These are phyloP conservation scores for Backusella mclennaniae DNA, from an alignment of 192 early-diverging fungal genomes.

Conservation along the genomic window DNA sequence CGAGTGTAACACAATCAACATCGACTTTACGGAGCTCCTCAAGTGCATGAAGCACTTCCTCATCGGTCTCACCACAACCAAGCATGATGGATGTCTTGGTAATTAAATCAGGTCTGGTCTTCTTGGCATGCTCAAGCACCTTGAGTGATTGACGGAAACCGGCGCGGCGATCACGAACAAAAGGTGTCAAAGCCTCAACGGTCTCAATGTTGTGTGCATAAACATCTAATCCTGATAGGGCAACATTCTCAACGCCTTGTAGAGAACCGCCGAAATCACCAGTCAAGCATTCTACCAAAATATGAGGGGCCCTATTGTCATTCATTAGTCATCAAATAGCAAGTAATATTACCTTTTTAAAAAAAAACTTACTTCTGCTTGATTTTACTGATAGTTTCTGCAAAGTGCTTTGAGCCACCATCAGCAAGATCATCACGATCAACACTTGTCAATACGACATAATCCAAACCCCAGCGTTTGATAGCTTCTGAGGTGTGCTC, in stretches of 20 bases:
- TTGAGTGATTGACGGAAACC: conserved; percentile 89
- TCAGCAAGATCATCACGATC: conserved; percentile 95
- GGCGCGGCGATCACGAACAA: conserved; percentile 91
- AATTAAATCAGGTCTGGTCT: conserved; percentile 71
- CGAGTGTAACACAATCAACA: conserved; percentile 94
- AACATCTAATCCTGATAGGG: conserved; percentile 90
- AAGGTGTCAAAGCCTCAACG: conserved; percentile 84
- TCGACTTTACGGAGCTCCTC: conserved; percentile 76
- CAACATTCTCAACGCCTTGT: conserved; percentile 77
- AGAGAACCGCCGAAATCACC: conserved; percentile 89
- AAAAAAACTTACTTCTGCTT: conserved; percentile 67
- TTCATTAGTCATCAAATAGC: background rate
- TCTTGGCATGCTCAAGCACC: conserved; percentile 88
- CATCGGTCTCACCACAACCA: conserved; percentile 94
- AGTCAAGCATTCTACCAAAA: conserved; percentile 94
- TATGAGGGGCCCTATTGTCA: conserved; percentile 73
- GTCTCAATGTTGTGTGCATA: conserved; percentile 99
- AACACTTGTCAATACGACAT: conserved; percentile 96
- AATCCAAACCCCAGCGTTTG: conserved; percentile 93
- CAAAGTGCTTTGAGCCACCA: conserved; percentile 93
- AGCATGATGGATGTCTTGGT: conserved; percentile 99
- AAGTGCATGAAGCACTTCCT: conserved; percentile 86
- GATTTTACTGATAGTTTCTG: conserved; percentile 83
- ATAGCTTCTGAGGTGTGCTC: conserved; percentile 92
- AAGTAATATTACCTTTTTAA: background rate